phyloP scores from a whole-genome alignment of 2,329 filamentous ascomycete genomes.

The Penicillium hordei region DNA sequence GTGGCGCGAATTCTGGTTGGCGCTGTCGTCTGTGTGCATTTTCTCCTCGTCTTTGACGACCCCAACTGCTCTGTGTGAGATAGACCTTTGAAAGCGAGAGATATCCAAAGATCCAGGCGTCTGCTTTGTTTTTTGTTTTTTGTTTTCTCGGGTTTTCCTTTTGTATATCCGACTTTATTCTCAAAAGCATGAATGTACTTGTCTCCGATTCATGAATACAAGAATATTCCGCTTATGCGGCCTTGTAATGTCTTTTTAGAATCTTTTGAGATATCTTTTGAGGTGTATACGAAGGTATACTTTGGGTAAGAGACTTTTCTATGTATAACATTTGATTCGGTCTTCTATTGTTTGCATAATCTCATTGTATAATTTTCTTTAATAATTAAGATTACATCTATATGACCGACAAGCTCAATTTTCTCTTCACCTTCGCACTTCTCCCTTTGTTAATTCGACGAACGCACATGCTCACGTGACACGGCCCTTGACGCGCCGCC shows the following conservation, averaged over 20 bases:
- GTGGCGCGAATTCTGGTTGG: conserved; percentile 38
- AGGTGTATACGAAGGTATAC: no score
- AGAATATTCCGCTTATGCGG: no score
- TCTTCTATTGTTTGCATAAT: conserved; percentile 9
- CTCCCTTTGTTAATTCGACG: conserved; percentile 5
- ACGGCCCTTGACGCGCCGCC: conserved; percentile 32
- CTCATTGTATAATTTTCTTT: background rate
- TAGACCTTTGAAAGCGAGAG: conserved; percentile 42
- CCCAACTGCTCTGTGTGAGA: conserved; percentile 36
- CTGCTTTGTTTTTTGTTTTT: conserved; percentile 20
- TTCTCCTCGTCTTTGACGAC: conserved; percentile 32
- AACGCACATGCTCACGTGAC: conserved; percentile 32
- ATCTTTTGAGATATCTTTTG: no score
- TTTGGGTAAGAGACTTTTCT: no score
- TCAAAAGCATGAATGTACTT: conserved; percentile 20
- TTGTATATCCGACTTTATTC: conserved; percentile 19
- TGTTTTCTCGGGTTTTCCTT: conserved; percentile 5
- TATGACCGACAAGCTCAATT: background rate
- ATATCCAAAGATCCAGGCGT: conserved; percentile 42
- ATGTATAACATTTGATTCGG: background rate
- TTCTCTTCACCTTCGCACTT: background rate
- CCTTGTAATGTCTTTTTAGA: no score
- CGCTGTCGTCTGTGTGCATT: conserved; percentile 35
- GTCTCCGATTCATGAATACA: conserved; percentile 11
- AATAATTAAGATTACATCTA: background rate